These are phyloP conservation scores for Clonostachys solani DNA, from an alignment of 2,329 filamentous ascomycete genomes.

Conservation along the genomic window DNA sequence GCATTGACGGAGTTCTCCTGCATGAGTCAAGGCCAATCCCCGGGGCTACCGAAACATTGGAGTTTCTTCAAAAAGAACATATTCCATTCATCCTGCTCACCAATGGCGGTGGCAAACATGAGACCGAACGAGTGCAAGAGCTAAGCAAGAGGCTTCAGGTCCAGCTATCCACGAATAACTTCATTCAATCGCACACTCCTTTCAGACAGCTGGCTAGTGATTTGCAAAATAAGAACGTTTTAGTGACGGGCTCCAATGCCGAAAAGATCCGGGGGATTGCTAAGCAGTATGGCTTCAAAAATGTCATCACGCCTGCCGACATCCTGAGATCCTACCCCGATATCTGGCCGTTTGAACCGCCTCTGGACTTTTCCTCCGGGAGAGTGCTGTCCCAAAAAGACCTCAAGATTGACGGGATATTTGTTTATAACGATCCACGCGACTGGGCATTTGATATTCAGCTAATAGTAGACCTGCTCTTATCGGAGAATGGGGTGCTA, in stretches of 20 bases:
- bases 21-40: no score
- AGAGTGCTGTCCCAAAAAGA: no score
- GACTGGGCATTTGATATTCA: slow-evolving; percentile 93
- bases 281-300: slow-evolving; percentile 22
- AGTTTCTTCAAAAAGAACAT: no score
- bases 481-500: slow-evolving; percentile 75
- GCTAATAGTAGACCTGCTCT: slow-evolving; percentile 76
- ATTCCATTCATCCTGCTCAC: no score
- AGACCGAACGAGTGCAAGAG: no score
- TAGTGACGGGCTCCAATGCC: slow-evolving; percentile 46
- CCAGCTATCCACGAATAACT: slow-evolving; percentile 1
- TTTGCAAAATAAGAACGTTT: slow-evolving; percentile 36
- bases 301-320: slow-evolving; percentile 30
- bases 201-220: slow-evolving; percentile 60
- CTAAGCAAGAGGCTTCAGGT: no score
- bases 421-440: slow-evolving; percentile 92
- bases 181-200: slow-evolving; percentile 71
- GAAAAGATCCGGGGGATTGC: slow-evolving; percentile 19
- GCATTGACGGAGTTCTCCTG: no score
- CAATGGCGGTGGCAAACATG: no score
- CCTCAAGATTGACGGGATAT: slow-evolving; percentile 84
- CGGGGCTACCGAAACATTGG: no score
- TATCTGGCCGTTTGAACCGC: slow-evolving; percentile 30
- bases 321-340: slow-evolving; percentile 11
- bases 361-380: no score